phyloP scores from a whole-genome alignment of 2,329 filamentous ascomycete species.

The Aaosphaeria arxii region DNA sequence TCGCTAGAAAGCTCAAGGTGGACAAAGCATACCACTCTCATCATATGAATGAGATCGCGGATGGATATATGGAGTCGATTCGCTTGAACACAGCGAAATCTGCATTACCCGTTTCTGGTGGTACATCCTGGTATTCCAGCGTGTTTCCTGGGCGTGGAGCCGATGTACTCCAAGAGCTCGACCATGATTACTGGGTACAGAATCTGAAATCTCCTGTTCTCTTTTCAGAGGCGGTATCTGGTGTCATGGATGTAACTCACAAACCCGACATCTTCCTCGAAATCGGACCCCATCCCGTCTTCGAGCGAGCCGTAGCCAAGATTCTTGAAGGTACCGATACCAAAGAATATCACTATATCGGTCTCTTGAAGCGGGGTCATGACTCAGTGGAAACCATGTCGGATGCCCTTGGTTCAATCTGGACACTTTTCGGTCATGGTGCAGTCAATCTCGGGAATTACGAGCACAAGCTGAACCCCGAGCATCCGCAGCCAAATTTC shows the following conservation, averaged over 20 bases:
- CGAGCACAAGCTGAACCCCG: neutral
- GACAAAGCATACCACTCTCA: constrained; percentile 16
- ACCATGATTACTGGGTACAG: constrained; percentile 4
- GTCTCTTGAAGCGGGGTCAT: constrained; percentile 19
- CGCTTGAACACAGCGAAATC: neutral
- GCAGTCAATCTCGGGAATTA: neutral
- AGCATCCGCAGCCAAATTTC: constrained; percentile 2
- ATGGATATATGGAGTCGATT: constrained; percentile 1
- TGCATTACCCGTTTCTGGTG: neutral
- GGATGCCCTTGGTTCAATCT: constrained; percentile 6
- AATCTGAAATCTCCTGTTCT: constrained; percentile 31
- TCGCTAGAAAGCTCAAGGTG: constrained; percentile 1
- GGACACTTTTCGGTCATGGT: constrained; percentile 20
- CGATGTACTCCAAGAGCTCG: neutral
- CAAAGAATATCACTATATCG: too few species aligned
- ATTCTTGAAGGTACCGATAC: neutral
- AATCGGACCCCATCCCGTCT: constrained; percentile 17
- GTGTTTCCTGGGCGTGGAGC: constrained; percentile 1
- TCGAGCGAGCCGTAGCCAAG: constrained; percentile 11
- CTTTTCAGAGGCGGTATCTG: constrained; percentile 12
- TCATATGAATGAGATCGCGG: constrained; percentile 31
- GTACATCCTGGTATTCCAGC: constrained; percentile 1
- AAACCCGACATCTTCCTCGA: constrained; percentile 16
- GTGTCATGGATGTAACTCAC: neutral
- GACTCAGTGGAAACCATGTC: constrained; percentile 18